Conservation (phyloP, 1,139 yeast genomes). For the Saccharomycopsis hybrid region DNA sequence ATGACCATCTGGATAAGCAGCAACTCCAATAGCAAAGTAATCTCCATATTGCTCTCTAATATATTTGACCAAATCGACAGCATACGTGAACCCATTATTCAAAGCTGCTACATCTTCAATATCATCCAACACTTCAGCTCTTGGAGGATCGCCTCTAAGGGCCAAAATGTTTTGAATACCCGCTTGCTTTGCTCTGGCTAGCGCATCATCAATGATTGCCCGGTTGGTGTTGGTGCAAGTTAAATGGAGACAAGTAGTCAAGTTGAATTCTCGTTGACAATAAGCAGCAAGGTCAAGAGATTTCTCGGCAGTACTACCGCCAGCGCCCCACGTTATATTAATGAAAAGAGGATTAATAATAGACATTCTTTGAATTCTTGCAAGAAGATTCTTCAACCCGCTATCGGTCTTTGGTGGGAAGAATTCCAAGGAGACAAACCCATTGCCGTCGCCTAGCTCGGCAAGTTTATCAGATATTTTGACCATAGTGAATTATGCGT, state of each 20-base stretch:
- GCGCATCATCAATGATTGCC: slow-evolving; percentile 70
- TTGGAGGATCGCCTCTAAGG: slow-evolving; percentile 92
- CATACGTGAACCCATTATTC: slow-evolving; percentile 44
- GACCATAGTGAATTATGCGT: too few species aligned
- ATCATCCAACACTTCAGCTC: slow-evolving; percentile 66
- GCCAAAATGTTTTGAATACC: slow-evolving; percentile 90
- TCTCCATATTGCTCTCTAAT: slow-evolving; percentile 65
- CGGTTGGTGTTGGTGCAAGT: slow-evolving; percentile 93
- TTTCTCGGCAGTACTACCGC: slow-evolving; percentile 87
- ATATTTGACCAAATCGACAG: slow-evolving; percentile 77
- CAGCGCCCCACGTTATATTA: slow-evolving; percentile 98
- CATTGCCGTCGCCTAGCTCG: too few species aligned
- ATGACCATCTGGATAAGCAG: slow-evolving; percentile 96
- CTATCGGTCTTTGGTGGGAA: slow-evolving; percentile 94
- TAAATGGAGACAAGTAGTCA: slow-evolving; percentile 87
- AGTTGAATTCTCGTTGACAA: slow-evolving; percentile 66
- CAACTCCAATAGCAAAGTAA: slow-evolving; percentile 82
- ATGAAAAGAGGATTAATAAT: slow-evolving; percentile 76
- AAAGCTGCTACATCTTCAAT: slow-evolving; percentile 23
- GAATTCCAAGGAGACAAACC: slow-evolving; percentile 83
- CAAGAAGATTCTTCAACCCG: slow-evolving; percentile 75
- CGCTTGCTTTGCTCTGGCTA: slow-evolving; percentile 58
- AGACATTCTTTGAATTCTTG: slow-evolving; percentile 84
- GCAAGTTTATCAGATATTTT: too few species aligned
- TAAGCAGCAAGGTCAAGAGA: slow-evolving; percentile 77